A percentile compares a stretch with the other conserved stretches of the same genome.
These are phyloP conservation scores for Wallacemonas sp. DNA, from an alignment of 208 protist genomes.

Conservation along the genomic window DNA sequence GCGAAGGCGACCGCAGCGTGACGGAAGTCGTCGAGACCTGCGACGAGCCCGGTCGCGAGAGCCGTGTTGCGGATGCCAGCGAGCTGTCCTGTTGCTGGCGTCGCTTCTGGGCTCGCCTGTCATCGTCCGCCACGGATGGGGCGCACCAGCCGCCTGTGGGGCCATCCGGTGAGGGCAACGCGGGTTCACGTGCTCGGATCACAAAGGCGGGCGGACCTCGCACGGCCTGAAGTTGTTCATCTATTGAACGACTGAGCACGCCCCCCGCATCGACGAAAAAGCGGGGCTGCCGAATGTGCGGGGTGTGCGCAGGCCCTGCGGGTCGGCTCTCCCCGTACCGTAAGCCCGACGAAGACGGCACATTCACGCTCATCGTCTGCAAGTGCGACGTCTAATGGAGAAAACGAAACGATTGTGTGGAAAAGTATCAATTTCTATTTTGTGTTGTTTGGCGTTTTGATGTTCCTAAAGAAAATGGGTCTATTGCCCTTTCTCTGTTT, in stretches of 20 bases:
- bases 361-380: slow-evolving; percentile 16
- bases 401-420: no score
- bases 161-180: not conserved
- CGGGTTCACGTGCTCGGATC: not conserved
- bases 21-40: not conserved
- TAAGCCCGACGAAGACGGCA: slow-evolving; percentile 2
- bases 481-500: not conserved
- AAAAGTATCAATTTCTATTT: no score
- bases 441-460: not conserved
- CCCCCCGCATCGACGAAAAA: slow-evolving; percentile 4
- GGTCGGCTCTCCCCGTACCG: not conserved
- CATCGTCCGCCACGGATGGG: no score
- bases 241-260: slow-evolving; percentile 1
- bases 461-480: not conserved
- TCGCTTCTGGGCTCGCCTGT: not conserved
- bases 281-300: not conserved
- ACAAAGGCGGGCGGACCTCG: not conserved
- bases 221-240: slow-evolving; percentile 11
- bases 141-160: not conserved
- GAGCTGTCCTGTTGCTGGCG: not conserved
- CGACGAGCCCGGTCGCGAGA: not conserved
- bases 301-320: not conserved
- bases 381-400: slow-evolving; percentile 11
- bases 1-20: not conserved
- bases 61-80: not conserved